A percentile compares a stretch with the other conserved stretches of the same genome.
Conservation (phyloP, 2,329 filamentous ascomycete genomes). For the Cryphonectria naterciae region DNA sequence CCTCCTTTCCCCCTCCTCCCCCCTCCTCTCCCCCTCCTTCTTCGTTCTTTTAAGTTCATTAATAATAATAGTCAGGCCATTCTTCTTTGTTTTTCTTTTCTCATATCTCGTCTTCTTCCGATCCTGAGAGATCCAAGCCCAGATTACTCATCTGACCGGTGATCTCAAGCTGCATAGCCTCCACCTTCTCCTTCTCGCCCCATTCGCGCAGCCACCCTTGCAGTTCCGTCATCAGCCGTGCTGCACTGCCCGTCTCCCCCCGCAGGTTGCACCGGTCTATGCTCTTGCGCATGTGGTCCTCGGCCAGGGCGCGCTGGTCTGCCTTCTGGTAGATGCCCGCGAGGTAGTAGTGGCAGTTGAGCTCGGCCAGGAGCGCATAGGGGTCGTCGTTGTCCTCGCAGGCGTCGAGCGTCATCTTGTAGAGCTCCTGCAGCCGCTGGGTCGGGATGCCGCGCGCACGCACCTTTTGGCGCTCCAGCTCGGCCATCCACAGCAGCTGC, state of each 20-base stretch:
- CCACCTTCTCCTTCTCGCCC: conserved; percentile 23
- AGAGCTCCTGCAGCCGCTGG: conserved; percentile 4
- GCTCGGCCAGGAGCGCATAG: conserved; percentile 1
- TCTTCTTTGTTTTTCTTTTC: background rate
- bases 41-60: background rate
- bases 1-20: too few relatives aligned
- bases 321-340: conserved; percentile 19
- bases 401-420: conserved; percentile 14
- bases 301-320: conserved; percentile 14
- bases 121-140: background rate
- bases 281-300: conserved; percentile 11
- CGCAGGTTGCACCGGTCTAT: conserved; percentile 11
- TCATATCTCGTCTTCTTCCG: background rate
- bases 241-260: conserved; percentile 4
- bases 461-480: conserved; percentile 28
- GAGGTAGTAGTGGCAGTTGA: conserved; percentile 23
- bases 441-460: conserved; percentile 12
- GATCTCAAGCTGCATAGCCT: conserved; percentile 7
- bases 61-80: too few relatives aligned
- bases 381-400: background rate
- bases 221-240: conserved; percentile 21
- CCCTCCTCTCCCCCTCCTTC: background rate
- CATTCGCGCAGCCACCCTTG: conserved; percentile 21
- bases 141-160: conserved; percentile 11
- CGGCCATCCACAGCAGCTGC: conserved; percentile 21